Conservation (phyloP, 495 filamentous ascomycete species). For the Lophiotrema nucula region DNA sequence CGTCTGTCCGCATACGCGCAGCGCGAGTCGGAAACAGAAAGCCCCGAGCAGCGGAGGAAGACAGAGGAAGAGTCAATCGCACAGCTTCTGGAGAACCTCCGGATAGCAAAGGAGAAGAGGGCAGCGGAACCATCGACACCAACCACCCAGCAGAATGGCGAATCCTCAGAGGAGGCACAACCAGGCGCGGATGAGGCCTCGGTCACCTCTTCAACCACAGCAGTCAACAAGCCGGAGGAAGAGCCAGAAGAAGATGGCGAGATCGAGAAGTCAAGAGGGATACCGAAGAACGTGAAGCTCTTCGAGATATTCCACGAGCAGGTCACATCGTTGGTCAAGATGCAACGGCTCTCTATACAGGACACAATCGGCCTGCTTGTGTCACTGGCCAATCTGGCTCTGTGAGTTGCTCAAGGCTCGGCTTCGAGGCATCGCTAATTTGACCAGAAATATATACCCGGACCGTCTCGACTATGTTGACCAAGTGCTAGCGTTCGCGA, state of each 20-base stretch:
- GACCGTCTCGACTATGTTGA: slow-evolving; percentile 92
- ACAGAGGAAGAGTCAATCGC: slow-evolving; percentile 80
- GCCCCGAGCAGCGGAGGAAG: slow-evolving; percentile 67
- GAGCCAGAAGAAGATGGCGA: slow-evolving; percentile 38
- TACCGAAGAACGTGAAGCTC: slow-evolving; percentile 81
- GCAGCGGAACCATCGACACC: slow-evolving; percentile 36
- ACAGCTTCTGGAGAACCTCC: slow-evolving; percentile 72
- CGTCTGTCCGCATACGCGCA: slow-evolving; percentile 88
- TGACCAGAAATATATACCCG: slow-evolving; percentile 77
- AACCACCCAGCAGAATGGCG: slow-evolving; percentile 49
- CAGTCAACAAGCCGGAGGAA: slow-evolving; percentile 30
- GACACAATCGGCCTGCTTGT: slow-evolving; percentile 91
- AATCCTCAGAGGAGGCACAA: slow-evolving; percentile 43
- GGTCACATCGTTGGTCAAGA: slow-evolving; percentile 86
- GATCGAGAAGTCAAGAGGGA: slow-evolving; percentile 60
- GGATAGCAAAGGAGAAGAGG: slow-evolving; percentile 60
- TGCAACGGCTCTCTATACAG: slow-evolving; percentile 86
- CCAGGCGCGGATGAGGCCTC: slow-evolving; percentile 25
- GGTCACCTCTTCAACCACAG: slow-evolving; percentile 17
- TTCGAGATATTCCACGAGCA: slow-evolving; percentile 99
- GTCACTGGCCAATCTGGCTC: slow-evolving; percentile 85
- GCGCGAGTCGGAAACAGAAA: slow-evolving; percentile 74
- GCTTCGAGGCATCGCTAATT: slow-evolving; percentile 13
- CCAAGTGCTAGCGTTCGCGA: slow-evolving; percentile 86
- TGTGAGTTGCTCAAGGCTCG: slow-evolving; percentile 46